Percentiles rank a stretch among this genome's conserved stretches.
phyloP scores from a whole-genome alignment of 805 yeast genomes.

The Kodamaea kakaduensis region DNA sequence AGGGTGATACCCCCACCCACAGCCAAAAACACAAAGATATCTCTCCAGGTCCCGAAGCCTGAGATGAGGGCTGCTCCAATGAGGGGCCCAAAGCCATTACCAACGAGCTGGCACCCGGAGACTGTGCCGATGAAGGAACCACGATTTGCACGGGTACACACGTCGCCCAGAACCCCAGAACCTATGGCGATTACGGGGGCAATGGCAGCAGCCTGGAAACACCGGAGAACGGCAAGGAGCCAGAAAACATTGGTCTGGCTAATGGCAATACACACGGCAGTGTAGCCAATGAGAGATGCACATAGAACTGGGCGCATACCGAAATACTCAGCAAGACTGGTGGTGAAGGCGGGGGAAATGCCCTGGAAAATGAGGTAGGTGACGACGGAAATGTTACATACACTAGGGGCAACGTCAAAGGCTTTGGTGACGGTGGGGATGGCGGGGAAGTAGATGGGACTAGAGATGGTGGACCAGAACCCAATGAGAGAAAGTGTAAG shows the following conservation, averaged over 20 bases:
- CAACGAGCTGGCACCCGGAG: slow-evolving; percentile 61
- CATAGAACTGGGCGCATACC: slow-evolving; percentile 73
- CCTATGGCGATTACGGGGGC: slow-evolving; percentile 72
- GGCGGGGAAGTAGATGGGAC: slow-evolving; percentile 81
- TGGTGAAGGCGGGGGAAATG: slow-evolving; percentile 63
- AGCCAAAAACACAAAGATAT: slow-evolving; percentile 72
- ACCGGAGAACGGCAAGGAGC: slow-evolving; percentile 58
- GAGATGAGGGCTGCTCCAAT: slow-evolving; percentile 45
- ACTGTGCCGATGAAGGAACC: slow-evolving; percentile 69
- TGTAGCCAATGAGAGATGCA: slow-evolving; percentile 49
- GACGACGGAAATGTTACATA: slow-evolving; percentile 70
- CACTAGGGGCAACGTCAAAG: slow-evolving; percentile 53
- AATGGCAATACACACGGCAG: slow-evolving; percentile 62
- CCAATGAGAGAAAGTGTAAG: slow-evolving; percentile 45
- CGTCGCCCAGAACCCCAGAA: slow-evolving; percentile 72
- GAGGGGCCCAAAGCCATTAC: slow-evolving; percentile 78
- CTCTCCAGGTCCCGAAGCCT: slow-evolving; percentile 53
- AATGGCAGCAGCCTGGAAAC: slow-evolving; percentile 72
- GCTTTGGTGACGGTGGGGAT: slow-evolving; percentile 52
- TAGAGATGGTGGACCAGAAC: slow-evolving; percentile 64
- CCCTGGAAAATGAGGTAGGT: slow-evolving; percentile 77
- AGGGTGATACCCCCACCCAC: slow-evolving; percentile 54
- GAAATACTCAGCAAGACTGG: slow-evolving; percentile 60
- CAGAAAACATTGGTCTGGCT: slow-evolving; percentile 58
- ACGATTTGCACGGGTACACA: slow-evolving; percentile 60